Base-by-base conservation (phyloP, 2,329 filamentous ascomycete genomes). In the Stylonectria norvegica region DNA sequence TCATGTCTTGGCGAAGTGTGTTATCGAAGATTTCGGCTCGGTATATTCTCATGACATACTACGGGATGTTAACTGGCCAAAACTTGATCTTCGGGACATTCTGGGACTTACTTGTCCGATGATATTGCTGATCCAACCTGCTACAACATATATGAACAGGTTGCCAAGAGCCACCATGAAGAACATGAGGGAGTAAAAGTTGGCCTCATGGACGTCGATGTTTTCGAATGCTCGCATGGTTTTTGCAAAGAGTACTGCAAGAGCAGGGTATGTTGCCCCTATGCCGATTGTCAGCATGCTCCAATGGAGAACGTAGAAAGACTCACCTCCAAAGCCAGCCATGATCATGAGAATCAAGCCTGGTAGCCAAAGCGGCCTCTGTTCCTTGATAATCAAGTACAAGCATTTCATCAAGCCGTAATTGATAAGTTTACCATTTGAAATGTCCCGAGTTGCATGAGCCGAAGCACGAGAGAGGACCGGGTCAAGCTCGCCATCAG, bases 141-240 rank as follows among this genome's bases (percentile, higher is more conserved):
- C 47, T 2, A 56, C 43, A 20, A 59, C 61, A 36, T 78, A 78
- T 3, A 65, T 58, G 1, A 75, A 38, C 2, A 73, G 56, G 20
- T 71, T 68, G 3, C 60, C 70, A 8, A 71, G 55, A 1, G 76
- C 75, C 12, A 77, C 59, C 1, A 78, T 59, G 35, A 78, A 75
- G 53, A 79, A 79, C 74, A 79, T 78, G 34, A 76, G 65, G 0
- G 73, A 63, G 56, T 69, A 78, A 48, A 78, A 77, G 56, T 79
- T 70, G 5, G 66, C 71, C 17, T 54, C 50, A n/a, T 43, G 30
- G 6, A 64, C 53, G 16, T 66, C 57, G 3, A 57, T 29, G 0
- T 48, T 52, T 31, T 63, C 51, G 20, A 70, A 70, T 1, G 64
- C 62, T 3, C 63, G 56, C 58, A 71, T 65, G 11, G 66, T 64